A percentile compares a stretch with the other conserved stretches of the same genome.
Evolutionary conservation across 2,329 filamentous ascomycete species (phyloP).

Genomic region (Aspergillus aculeatinus): DNA sequence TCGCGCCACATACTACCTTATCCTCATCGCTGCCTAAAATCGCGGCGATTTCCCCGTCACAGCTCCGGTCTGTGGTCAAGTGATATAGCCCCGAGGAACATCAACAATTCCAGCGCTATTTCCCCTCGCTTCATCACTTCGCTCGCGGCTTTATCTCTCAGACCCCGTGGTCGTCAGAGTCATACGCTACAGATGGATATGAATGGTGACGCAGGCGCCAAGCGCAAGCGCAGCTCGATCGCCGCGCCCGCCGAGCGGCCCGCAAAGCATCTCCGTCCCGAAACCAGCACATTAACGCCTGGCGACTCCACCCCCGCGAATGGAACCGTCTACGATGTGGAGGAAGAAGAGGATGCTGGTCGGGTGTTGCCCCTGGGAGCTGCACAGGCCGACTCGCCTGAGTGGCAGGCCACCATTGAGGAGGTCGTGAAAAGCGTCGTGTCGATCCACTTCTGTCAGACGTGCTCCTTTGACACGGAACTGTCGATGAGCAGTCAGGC

Average conservation of each 20-base stretch:
- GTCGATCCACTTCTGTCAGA: constrained; percentile 98
- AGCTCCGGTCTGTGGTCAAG: not conserved
- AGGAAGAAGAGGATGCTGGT: constrained; percentile 49
- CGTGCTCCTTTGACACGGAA: constrained; percentile 97
- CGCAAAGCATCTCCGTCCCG: constrained; percentile 55
- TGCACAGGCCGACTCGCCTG: constrained; percentile 64
- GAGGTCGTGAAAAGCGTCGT: constrained; percentile 92
- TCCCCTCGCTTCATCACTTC: constrained; percentile 1
- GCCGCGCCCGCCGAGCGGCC: constrained; percentile 53
- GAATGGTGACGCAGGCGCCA: constrained; percentile 50
- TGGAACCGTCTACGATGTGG: constrained; percentile 45
- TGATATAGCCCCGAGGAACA: not conserved
- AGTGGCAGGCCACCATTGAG: constrained; percentile 96
- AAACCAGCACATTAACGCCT: constrained; percentile 41
- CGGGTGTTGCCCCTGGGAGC: constrained; percentile 47
- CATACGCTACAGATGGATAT: constrained; percentile 45
- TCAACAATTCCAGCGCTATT: not conserved
- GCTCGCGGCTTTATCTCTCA: constrained; percentile 8
- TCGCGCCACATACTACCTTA: not conserved
- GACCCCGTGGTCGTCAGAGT: constrained; percentile 12
- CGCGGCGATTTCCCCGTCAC: not conserved
- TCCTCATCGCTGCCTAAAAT: not conserved
- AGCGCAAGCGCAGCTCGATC: constrained; percentile 57
- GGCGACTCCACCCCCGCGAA: constrained; percentile 45
- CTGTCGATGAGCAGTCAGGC: constrained; percentile 90